Percentiles rank a stretch among this genome's conserved stretches.
Conservation (phyloP, 2,329 filamentous ascomycete species). For the Xylariaceae sp. region DNA sequence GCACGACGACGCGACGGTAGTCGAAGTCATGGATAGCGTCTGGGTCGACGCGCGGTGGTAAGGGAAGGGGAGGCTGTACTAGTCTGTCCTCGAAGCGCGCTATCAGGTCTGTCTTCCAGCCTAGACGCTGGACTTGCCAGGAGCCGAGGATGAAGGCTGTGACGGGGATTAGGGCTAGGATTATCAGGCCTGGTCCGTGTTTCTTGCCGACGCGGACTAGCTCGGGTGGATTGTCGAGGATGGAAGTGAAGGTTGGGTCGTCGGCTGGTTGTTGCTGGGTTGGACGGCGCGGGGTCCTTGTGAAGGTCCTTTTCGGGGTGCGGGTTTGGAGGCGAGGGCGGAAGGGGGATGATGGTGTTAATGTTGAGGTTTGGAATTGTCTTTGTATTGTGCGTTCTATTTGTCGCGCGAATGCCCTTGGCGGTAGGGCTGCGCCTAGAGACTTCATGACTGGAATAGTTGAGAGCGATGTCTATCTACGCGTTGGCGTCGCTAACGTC, state of each 20-base stretch:
- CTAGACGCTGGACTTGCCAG: conserved; percentile 90
- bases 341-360: conserved; percentile 10
- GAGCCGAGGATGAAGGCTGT: conserved; percentile 86
- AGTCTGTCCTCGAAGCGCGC: conserved; percentile 90
- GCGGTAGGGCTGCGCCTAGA: conserved; percentile 18
- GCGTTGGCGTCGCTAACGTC: neutral
- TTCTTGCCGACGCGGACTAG: conserved; percentile 67
- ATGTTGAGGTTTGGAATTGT: conserved; percentile 17
- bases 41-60: conserved; percentile 78
- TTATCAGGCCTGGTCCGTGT: conserved; percentile 74
- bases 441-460: conserved; percentile 23
- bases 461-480: neutral
- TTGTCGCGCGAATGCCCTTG: conserved; percentile 23
- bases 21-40: conserved; percentile 83
- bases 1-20: conserved; percentile 75
- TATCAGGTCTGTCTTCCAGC: conserved; percentile 90
- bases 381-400: conserved; percentile 25
- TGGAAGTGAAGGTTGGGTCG: conserved; percentile 73
- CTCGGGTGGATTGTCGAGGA: conserved; percentile 78
- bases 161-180: conserved; percentile 82
- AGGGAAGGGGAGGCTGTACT: conserved; percentile 73
- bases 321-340: neutral
- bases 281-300: conserved; percentile 29
- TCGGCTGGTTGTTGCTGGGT: conserved; percentile 51
- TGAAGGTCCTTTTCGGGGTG: conserved; percentile 25